Evolutionary conservation across 768 basidiomycete species (phyloP).

Genomic region (Boletus rex-veris): DNA sequence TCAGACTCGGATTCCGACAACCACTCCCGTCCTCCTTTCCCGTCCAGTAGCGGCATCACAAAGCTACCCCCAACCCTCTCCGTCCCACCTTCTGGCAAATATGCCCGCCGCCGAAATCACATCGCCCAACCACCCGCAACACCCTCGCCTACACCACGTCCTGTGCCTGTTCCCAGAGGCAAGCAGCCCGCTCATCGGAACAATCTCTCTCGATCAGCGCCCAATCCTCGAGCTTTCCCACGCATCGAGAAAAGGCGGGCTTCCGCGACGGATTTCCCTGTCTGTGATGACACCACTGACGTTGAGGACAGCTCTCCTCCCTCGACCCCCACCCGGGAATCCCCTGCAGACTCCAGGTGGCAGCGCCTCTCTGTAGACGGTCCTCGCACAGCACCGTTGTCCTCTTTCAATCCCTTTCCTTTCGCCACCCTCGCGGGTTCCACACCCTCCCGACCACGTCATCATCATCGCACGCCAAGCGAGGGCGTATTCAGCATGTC

Average conservation of each 20-base stretch:
- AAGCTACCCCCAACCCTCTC: constrained; percentile 41
- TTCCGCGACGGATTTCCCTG: constrained; percentile 47
- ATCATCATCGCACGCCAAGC: constrained; percentile 63
- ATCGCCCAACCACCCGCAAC: constrained; percentile 30
- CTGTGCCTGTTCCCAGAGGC: constrained; percentile 49
- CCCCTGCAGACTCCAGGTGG: constrained; percentile 27
- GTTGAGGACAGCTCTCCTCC: constrained; percentile 41
- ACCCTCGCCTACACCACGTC: constrained; percentile 38
- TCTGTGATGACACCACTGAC: constrained; percentile 72
- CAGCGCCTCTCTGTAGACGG: constrained; percentile 37
- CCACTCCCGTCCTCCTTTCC: constrained; percentile 33
- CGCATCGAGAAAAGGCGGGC: constrained; percentile 33
- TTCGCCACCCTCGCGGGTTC: constrained; percentile 33
- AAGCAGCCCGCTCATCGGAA: constrained; percentile 14
- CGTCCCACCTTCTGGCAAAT: constrained; percentile 50
- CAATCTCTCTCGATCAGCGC: constrained; percentile 51
- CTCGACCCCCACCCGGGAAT: constrained; percentile 53
- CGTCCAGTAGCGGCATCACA: constrained; percentile 12
- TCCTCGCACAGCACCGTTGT: constrained; percentile 52
- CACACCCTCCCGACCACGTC: constrained; percentile 37
- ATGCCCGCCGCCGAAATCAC: constrained; percentile 56
- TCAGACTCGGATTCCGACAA: constrained; percentile 40
- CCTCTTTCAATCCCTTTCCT: constrained; percentile 36
- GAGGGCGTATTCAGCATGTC: constrained; percentile 76
- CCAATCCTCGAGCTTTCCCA: constrained; percentile 36